Percentiles rank a stretch among this genome's conserved stretches.
Evolutionary conservation across 345 rosid genomes (phyloP).

Genomic region (Aurinia saxatilis): DNA sequence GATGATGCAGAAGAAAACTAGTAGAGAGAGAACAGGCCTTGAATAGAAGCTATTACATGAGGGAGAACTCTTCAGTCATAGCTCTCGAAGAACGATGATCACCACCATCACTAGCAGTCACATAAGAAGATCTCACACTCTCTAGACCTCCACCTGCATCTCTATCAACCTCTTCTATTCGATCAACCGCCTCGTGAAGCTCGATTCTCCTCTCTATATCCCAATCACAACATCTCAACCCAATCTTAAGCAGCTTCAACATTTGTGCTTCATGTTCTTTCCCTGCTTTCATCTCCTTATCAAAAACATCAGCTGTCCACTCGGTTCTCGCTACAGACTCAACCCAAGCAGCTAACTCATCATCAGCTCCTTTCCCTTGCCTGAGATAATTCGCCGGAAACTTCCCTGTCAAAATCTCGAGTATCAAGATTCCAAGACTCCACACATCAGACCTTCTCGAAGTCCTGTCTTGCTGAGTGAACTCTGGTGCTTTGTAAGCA

Average conservation of each 20-base stretch:
- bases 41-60: conserved; percentile 17
- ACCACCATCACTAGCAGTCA: conserved; percentile 50
- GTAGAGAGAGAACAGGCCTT: conserved; percentile 6
- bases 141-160: conserved; percentile 46
- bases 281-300: conserved; percentile 59
- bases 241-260: conserved; percentile 76
- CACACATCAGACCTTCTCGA: conserved; percentile 71
- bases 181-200: conserved; percentile 49
- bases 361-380: conserved; percentile 49
- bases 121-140: conserved; percentile 49
- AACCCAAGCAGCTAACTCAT: conserved; percentile 69
- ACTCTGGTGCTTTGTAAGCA: conserved; percentile 80
- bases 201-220: conserved; percentile 63
- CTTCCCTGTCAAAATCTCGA: conserved; percentile 72
- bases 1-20: conserved; percentile 16
- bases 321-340: conserved; percentile 68
- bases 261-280: conserved; percentile 62
- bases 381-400: conserved; percentile 66
- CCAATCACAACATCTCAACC: conserved; percentile 80
- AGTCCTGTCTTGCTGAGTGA: conserved; percentile 35
- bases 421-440: conserved; percentile 86
- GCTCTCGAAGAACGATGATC: conserved; percentile 51
- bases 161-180: conserved; percentile 39
- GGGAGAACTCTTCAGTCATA: conserved; percentile 39
- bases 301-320: conserved; percentile 84